These are phyloP conservation scores for Rubia balearica DNA, from an alignment of 305 asterid species.

Conservation along the genomic window DNA sequence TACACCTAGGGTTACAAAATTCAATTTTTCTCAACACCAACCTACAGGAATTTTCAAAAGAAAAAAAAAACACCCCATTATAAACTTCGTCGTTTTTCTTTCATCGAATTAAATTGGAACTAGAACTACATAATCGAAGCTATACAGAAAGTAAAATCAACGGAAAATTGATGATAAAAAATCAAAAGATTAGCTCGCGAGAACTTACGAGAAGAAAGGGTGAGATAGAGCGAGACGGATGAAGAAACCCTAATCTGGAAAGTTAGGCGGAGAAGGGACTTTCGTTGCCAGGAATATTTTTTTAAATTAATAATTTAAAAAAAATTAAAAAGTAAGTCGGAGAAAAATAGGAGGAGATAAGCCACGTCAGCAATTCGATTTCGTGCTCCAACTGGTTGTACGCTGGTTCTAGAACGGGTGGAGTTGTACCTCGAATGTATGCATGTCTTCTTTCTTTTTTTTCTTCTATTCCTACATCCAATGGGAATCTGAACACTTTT, in stretches of 20 bases:
- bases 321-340: neutral
- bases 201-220: constrained; percentile 19
- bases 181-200: constrained; percentile 5
- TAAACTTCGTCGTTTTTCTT: neutral
- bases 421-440: too few species aligned
- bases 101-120: neutral
- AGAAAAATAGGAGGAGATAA: neutral
- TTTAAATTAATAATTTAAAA: neutral
- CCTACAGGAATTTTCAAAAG: neutral
- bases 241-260: constrained; percentile 45
- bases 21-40: constrained; percentile 13
- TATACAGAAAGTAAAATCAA: neutral
- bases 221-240: neutral
- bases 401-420: neutral
- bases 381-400: neutral
- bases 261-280: neutral
- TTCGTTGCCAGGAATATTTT: neutral
- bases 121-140: neutral
- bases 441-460: neutral
- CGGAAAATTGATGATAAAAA: neutral
- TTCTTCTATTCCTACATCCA: too few species aligned
- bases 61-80: neutral
- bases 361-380: neutral
- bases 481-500: too few species aligned
- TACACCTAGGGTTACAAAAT: constrained; percentile 30